phyloP scores from a whole-genome alignment of 805 yeast genomes.

The Barnettozyma wickerhamii region DNA sequence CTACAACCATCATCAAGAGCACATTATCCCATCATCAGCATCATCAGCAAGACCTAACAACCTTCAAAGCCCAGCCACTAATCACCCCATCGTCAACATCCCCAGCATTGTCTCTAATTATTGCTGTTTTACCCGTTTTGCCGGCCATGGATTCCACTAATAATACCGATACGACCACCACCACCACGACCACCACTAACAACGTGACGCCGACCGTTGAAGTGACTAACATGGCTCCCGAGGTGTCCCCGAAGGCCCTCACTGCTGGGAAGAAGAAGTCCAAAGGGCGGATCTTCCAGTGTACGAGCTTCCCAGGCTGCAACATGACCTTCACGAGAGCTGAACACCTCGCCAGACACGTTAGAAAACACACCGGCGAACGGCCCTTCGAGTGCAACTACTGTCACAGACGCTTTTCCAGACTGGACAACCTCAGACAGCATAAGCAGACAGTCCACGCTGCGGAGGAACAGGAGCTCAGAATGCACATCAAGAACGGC shows the following conservation, averaged over 20 bases:
- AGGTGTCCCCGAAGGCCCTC: not conserved
- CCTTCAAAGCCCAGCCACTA: too few relatives aligned
- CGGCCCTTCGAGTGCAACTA: conserved; percentile 86
- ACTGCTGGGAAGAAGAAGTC: conserved; percentile 31
- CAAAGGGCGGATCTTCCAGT: conserved; percentile 71
- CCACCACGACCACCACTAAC: too few relatives aligned
- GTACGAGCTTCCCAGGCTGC: conserved; percentile 84
- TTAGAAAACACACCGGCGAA: conserved; percentile 92
- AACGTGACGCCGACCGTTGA: too few relatives aligned
- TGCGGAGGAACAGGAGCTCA: conserved; percentile 17
- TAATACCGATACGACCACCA: too few relatives aligned
- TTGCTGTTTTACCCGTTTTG: too few relatives aligned
- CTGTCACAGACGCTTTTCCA: conserved; percentile 67
- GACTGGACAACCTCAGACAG: conserved; percentile 86
- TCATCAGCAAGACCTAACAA: too few relatives aligned
- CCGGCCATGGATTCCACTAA: too few relatives aligned
- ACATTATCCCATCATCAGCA: too few relatives aligned
- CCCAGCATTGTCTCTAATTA: too few relatives aligned
- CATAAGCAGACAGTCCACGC: conserved; percentile 85
- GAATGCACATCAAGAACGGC: not conserved
- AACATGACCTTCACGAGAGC: conserved; percentile 85
- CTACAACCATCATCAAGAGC: too few relatives aligned
- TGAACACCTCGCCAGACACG: conserved; percentile 89
- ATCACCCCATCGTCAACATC: too few relatives aligned
- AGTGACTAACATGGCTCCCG: too few relatives aligned